phyloP scores from a whole-genome alignment of 2,329 filamentous ascomycete genomes.

The Fusarium redolens region DNA sequence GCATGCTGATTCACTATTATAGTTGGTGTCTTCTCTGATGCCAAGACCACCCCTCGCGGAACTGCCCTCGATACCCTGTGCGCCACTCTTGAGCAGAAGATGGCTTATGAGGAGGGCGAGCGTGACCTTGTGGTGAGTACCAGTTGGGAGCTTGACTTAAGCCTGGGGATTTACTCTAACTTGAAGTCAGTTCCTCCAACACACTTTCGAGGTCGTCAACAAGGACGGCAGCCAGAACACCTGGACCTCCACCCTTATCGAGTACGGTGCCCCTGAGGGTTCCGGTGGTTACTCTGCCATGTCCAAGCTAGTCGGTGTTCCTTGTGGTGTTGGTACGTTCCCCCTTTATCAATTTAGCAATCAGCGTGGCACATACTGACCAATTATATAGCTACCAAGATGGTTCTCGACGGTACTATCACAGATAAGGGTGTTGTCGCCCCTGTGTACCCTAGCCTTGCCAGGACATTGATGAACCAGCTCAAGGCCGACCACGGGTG shows the following conservation, averaged over 20 bases:
- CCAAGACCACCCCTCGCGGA: conserved; percentile 67
- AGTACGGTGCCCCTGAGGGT: conserved; percentile 83
- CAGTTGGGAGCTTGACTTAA: not conserved
- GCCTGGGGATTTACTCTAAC: not conserved
- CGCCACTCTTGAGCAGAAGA: conserved; percentile 69
- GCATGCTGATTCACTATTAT: not conserved
- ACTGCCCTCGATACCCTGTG: conserved; percentile 79
- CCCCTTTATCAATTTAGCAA: not conserved
- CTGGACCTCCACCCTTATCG: conserved; percentile 81
- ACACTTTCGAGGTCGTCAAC: conserved; percentile 67
- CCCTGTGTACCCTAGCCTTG: conserved; percentile 78
- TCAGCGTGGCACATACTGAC: not conserved
- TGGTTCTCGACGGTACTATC: conserved; percentile 81
- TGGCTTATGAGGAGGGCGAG: conserved; percentile 77
- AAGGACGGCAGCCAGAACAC: conserved; percentile 80
- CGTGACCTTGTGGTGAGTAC: conserved; percentile 64
- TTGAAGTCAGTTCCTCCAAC: conserved; percentile 58
- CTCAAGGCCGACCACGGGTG: conserved; percentile 78
- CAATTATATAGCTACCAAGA: conserved; percentile 66
- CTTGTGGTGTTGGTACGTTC: conserved; percentile 56
- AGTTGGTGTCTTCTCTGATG: conserved; percentile 52
- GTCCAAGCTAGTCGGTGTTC: conserved; percentile 84
- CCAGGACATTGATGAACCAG: conserved; percentile 79
- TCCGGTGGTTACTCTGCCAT: conserved; percentile 84
- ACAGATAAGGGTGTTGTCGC: conserved; percentile 79